Base-by-base conservation (phyloP, 306 rosid species). In the Lathyrus oleraceus region DNA sequence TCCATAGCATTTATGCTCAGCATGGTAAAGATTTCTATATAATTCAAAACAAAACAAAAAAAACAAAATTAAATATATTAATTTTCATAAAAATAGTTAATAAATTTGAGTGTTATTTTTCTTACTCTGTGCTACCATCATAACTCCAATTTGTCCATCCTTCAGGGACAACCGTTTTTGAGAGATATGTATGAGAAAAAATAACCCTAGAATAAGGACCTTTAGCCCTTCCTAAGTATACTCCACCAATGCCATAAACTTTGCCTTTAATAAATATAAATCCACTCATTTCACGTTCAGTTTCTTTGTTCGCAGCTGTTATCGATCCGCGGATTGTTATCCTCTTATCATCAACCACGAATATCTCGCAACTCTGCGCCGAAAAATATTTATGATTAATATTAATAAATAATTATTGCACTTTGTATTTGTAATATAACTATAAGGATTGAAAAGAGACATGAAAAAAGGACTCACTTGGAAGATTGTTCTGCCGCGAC, bases 121-220 rank as follows among this genome's bases (percentile, higher is more conserved):
- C 90, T 83, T 89, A 92, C 96, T 78, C 14, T 8, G 92, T 87
- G 85, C 73, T 36, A 44, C 96, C 96, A 0, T 1, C 69, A 25
- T 73, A 80, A 75, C 95, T 87, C 95, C 95, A 89, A 27, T 83
- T 83, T 62, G 95, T 89, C 97, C 97, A 92, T 8, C 96, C 97
- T 5, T 59, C 40, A 0, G 81, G 83, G 8, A 78, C 69, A 75
- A 92, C 44, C 13, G 96, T 78, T 45, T 4, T 78, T 1, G 97
- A 89, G 71, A 92, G 84, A 20, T 92, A 92, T 1, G 85, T 66
- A 39, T 76, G 35, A 1, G 95, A 83, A 59, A 81, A 73, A 54
- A 89, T 27, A 0, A 88, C 88, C 79, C 96, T 81, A 15, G 97
- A 92, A 77, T 40, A 87, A 53, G 90, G 47, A 65, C 86, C 86